Percentiles rank a stretch among this genome's conserved stretches.
Evolutionary conservation across 768 basidiomycete genomes (phyloP).

Genomic region (Tulasnella sp.): DNA sequence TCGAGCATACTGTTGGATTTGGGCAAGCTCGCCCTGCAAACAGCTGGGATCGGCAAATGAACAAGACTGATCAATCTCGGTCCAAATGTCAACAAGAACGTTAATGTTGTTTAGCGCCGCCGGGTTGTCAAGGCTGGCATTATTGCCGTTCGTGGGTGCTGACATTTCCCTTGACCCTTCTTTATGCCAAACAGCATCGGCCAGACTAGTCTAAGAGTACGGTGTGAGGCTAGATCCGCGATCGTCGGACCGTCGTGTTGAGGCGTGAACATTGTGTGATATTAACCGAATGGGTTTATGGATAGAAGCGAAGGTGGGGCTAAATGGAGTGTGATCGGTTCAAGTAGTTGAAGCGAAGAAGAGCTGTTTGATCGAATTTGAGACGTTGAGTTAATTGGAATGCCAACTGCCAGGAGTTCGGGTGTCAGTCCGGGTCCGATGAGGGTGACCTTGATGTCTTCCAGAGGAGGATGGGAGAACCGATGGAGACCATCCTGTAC

Average conservation of each 20-base stretch:
- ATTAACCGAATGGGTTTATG: constrained; percentile 11
- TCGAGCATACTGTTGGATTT: neutral
- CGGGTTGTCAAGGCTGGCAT: neutral
- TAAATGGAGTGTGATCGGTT: neutral
- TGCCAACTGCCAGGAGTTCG: neutral
- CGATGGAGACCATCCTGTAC: constrained; percentile 54
- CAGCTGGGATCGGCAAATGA: constrained; percentile 1
- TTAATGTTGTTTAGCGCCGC: neutral
- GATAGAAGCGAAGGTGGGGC: neutral
- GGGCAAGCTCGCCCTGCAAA: neutral
- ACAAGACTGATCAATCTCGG: neutral
- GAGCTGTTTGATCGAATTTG: neutral
- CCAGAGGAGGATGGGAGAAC: neutral
- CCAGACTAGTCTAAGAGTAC: neutral
- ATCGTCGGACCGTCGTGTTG: neutral
- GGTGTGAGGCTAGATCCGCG: neutral
- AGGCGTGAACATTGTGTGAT: neutral
- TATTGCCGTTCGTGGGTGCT: neutral
- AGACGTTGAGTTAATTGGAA: neutral
- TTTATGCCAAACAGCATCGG: neutral
- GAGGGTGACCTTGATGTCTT: neutral
- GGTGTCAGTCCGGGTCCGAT: constrained; percentile 12
- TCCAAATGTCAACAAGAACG: neutral
- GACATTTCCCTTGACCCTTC: neutral
- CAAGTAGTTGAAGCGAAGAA: neutral